Evolutionary conservation across 768 basidiomycete species (phyloP), one percentile per base, ranked within the genome.

Genomic region (Kockovaella imperatae): DNA sequence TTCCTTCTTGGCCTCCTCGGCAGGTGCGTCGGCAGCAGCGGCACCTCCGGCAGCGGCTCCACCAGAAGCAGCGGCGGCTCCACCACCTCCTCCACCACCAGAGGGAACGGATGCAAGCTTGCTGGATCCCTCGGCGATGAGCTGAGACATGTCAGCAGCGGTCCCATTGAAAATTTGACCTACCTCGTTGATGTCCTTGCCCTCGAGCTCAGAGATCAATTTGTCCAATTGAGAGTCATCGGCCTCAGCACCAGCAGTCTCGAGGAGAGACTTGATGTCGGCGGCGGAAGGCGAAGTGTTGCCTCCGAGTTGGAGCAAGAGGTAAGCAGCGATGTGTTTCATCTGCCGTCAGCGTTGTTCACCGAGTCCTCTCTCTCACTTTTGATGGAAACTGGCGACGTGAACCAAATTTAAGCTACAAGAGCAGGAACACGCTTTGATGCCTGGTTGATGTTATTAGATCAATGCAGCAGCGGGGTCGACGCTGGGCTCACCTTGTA

Each of bases 21-120:
- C 80, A 40, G 78, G 54, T 17, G 49, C 63, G 18, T 46, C 83
- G 45, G 79, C 79, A 40, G 81, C 82, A 38, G 79, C 76, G 47
- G 56, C 74, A 43, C 80, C 75, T 24, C 74, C 80, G 41, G 79
- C 77, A 45, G 62, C 79, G 40, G 73, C 79, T 44, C 77, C 80
- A 53, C 74, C 77, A 43, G 78, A 77, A 28, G 10, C 20, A 34
- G 77, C 76, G 30, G 78, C 74, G 47, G 77, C 77, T 30, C 72
- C 76, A 36, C 74, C 56, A 47, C 59, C 64, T 32, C 50, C 59
- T 46, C 64, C 85, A 68, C 90, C 91, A 58, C 91, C 93, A 54
- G 93, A 91, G 51, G 95, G 93, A 68, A 95, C 95, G 67, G 95
- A 97, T 47, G 93, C 81, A 64, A 99, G 87, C 75, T 96, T 97